A percentile compares a stretch with the other conserved stretches of the same genome.
Evolutionary conservation across 2,329 filamentous ascomycete species (phyloP).

Genomic region (Fusarium sp.): DNA sequence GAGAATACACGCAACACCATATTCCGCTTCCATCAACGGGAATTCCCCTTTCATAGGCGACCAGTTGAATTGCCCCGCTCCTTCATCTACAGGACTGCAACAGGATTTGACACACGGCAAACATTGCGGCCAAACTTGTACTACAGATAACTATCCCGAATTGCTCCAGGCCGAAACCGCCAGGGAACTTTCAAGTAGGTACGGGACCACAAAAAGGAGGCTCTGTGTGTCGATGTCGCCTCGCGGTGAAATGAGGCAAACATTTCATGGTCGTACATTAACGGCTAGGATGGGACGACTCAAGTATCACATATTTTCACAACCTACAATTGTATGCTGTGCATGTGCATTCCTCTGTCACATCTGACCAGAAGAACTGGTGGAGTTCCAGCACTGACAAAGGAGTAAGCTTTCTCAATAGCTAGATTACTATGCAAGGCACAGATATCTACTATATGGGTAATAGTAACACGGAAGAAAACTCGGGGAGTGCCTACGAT

Average conservation of each 20-base stretch:
- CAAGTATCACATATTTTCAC: constrained; percentile 39
- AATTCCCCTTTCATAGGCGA: constrained; percentile 17
- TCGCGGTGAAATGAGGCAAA: constrained; percentile 47
- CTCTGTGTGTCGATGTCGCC: constrained; percentile 26
- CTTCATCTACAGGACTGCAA: constrained; percentile 10
- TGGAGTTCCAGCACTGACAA: background rate
- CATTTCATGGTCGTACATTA: constrained; percentile 44
- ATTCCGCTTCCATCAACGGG: constrained; percentile 3
- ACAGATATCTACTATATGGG: background rate
- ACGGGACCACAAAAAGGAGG: constrained; percentile 28
- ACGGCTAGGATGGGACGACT: constrained; percentile 42
- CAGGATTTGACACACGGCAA: constrained; percentile 38
- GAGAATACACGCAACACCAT: constrained; percentile 23
- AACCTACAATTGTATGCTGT: constrained; percentile 24
- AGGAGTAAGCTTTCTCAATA: background rate
- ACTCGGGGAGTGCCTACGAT: background rate
- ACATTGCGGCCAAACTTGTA: constrained; percentile 38
- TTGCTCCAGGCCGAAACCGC: constrained; percentile 29
- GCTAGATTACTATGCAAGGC: background rate
- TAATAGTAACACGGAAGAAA: background rate
- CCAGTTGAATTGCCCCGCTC: constrained; percentile 15
- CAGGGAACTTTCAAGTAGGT: constrained; percentile 32
- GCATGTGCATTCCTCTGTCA: constrained; percentile 10
- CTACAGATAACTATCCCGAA: constrained; percentile 31
- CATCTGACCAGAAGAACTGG: background rate